Conservation (phyloP, 73 alveolate genomes). For the Stentor roeselii region DNA sequence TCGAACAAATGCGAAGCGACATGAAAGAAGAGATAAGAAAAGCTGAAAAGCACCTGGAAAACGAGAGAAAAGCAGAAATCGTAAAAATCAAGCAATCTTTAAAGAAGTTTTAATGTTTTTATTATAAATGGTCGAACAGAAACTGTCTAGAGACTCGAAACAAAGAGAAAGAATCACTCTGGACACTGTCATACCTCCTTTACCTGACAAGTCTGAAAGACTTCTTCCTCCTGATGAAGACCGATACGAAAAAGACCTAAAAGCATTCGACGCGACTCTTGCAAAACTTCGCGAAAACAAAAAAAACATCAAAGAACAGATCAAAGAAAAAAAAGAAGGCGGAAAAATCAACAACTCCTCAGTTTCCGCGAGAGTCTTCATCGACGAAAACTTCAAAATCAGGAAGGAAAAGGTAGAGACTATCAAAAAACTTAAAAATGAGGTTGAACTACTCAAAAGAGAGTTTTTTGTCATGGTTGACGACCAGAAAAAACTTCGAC, state of each 20-base stretch:
- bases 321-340: slow-evolving; percentile 23
- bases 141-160: not conserved
- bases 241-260: not conserved
- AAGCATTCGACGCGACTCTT: not conserved
- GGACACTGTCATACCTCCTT: slow-evolving; percentile 21
- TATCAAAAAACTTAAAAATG: not conserved
- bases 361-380: not conserved
- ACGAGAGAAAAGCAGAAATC: not conserved
- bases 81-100: too few species aligned
- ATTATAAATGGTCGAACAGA: not conserved
- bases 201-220: slow-evolving; percentile 5
- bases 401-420: not conserved
- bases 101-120: not conserved
- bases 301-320: not conserved
- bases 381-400: not conserved
- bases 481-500: slow-evolving; percentile 13
- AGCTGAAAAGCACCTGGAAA: not conserved
- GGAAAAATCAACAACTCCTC: not conserved
- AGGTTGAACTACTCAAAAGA: not conserved
- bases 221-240: slow-evolving; percentile 11
- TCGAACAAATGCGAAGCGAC: not conserved
- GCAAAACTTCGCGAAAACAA: not conserved
- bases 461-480: not conserved
- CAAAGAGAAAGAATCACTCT: slow-evolving; percentile 11
- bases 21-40: not conserved